Conservation (phyloP, 768 basidiomycete genomes). For the Lyophyllum decastes region DNA sequence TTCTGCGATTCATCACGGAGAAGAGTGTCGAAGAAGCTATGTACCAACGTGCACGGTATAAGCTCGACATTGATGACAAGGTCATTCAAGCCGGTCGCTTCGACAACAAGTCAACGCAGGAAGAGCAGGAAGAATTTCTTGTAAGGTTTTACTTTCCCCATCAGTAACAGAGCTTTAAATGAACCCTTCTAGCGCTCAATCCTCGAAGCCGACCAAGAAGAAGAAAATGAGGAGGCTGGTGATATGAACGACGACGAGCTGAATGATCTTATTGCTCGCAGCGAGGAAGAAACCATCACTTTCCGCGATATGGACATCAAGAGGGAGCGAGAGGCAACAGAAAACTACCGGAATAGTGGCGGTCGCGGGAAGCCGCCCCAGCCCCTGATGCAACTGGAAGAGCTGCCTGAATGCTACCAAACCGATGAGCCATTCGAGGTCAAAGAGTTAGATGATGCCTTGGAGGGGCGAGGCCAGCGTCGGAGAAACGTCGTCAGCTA, state of each 20-base stretch:
- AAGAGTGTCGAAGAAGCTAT: slow-evolving; percentile 99
- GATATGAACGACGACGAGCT: slow-evolving; percentile 95
- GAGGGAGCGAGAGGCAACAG: slow-evolving; percentile 67
- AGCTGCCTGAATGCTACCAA: slow-evolving; percentile 91
- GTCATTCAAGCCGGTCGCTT: slow-evolving; percentile 99
- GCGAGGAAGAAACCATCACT: slow-evolving; percentile 71
- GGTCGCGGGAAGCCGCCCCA: slow-evolving; percentile 77
- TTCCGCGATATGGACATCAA: slow-evolving; percentile 85
- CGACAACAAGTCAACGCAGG: slow-evolving; percentile 97
- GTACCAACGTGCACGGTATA: slow-evolving; percentile 91
- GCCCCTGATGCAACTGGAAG: slow-evolving; percentile 80
- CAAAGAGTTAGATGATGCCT: slow-evolving; percentile 58
- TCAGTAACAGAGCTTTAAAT: slow-evolving; percentile 1
- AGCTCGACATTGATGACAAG: slow-evolving; percentile 98
- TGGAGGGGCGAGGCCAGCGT: slow-evolving; percentile 85
- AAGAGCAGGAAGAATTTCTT: slow-evolving; percentile 95
- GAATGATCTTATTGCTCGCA: slow-evolving; percentile 88
- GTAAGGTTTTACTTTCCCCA: slow-evolving; percentile 43
- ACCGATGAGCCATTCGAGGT: slow-evolving; percentile 78
- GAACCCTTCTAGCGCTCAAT: slow-evolving; percentile 68
- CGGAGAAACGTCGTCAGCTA: slow-evolving; percentile 85
- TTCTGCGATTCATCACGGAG: slow-evolving; percentile 95
- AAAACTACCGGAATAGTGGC: slow-evolving; percentile 71
- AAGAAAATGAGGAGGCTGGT: slow-evolving; percentile 86
- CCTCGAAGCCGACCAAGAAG: slow-evolving; percentile 86